Conservation (phyloP, 192 early-diverging fungal species). For the Coemansia biformis region DNA sequence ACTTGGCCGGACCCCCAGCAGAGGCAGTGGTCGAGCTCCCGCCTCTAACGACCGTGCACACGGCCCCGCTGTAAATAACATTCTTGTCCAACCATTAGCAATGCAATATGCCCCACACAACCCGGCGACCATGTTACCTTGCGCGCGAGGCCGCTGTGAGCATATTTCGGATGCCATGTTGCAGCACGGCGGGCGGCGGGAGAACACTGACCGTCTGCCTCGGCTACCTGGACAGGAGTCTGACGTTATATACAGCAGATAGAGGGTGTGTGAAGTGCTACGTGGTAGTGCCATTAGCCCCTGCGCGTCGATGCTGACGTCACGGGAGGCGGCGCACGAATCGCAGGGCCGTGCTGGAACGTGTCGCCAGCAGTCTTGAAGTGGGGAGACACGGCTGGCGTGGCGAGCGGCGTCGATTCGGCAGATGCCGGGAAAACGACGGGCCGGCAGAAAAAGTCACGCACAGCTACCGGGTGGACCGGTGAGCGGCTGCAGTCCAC, state of each 20-base stretch:
- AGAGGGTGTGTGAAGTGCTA: not conserved
- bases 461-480: constrained; percentile 24
- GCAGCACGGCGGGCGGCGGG: no score
- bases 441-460: constrained; percentile 32
- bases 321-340: not conserved
- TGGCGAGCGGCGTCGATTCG: constrained; percentile 28
- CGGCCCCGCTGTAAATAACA: no score
- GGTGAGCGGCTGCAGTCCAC: constrained; percentile 16
- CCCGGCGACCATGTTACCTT: no score
- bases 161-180: no score
- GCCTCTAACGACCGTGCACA: no score
- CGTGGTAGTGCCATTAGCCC: not conserved
- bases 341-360: not conserved
- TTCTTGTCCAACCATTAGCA: no score
- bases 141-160: no score
- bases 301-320: not conserved
- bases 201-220: no score
- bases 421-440: constrained; percentile 42
- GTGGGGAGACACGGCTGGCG: constrained; percentile 19
- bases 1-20: not conserved
- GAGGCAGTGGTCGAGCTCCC: not conserved
- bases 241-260: not conserved
- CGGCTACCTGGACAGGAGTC: no score
- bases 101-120: no score
- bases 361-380: constrained; percentile 18